A percentile compares a stretch with the other conserved stretches of the same genome.
These are phyloP conservation scores for Zymoseptoria crescenta DNA, from an alignment of 2,329 filamentous ascomycete genomes.

Conservation along the genomic window DNA sequence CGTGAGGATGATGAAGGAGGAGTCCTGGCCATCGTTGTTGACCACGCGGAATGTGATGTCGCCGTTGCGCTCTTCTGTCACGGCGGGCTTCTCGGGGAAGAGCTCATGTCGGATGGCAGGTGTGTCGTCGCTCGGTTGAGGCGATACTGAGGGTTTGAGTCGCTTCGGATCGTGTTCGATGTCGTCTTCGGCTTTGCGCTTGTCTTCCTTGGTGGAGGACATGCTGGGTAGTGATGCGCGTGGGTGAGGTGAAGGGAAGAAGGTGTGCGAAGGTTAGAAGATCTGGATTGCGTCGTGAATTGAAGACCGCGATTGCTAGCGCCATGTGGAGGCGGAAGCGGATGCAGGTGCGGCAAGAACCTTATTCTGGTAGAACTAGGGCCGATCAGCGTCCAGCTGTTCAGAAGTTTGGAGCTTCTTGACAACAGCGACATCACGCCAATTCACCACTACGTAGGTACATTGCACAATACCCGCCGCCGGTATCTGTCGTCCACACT, in stretches of 20 bases:
- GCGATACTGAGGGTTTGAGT: conserved; percentile 43
- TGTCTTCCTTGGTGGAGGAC: conserved; percentile 30
- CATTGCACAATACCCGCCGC: background rate
- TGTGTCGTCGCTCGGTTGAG: conserved; percentile 24
- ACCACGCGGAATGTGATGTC: conserved; percentile 97
- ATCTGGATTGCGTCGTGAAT: background rate
- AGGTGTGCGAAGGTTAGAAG: background rate
- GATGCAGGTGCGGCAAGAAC: background rate
- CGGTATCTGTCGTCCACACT: background rate
- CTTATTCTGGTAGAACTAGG: background rate
- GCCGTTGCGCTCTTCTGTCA: conserved; percentile 85
- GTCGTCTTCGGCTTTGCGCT: conserved; percentile 68
- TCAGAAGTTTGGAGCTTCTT: background rate
- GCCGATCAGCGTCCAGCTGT: background rate
- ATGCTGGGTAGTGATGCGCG: conserved; percentile 6
- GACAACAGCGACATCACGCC: background rate
- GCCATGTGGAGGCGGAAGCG: background rate
- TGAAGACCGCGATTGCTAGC: background rate
- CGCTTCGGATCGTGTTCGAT: conserved; percentile 54
- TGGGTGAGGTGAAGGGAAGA: background rate
- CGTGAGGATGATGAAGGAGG: conserved; percentile 88
- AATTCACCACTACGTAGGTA: background rate
- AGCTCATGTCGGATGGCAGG: conserved; percentile 43
- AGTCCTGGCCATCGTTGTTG: conserved; percentile 84
- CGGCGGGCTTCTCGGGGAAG: conserved; percentile 89